A percentile compares a stretch with the other conserved stretches of the same genome.
Evolutionary conservation across 2,329 filamentous ascomycete species (phyloP).

Genomic region (Colletotrichum aenigma): DNA sequence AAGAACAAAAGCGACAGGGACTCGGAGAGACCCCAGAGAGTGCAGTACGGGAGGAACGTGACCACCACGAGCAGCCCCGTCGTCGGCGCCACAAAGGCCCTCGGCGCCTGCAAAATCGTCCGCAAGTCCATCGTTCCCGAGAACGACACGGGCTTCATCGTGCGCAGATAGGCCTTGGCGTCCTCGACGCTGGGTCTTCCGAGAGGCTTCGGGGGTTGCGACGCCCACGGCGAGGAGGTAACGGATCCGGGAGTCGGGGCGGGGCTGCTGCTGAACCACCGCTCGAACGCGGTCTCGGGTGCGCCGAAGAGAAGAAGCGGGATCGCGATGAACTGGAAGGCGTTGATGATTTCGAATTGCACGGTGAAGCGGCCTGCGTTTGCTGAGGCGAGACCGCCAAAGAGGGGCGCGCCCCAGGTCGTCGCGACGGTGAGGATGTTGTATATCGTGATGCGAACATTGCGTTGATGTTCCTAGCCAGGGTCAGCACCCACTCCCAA

Average conservation of each 20-base stretch:
- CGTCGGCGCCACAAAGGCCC: conserved; percentile 54
- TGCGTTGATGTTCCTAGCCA: conserved; percentile 56
- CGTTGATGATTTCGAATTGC: conserved; percentile 56
- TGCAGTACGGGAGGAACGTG: conserved; percentile 47
- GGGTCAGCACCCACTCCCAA: conserved; percentile 23
- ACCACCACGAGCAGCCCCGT: conserved; percentile 49
- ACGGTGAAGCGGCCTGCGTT: conserved; percentile 43
- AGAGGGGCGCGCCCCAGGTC: conserved; percentile 58
- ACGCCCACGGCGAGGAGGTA: neutral
- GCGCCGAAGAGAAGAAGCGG: conserved; percentile 51
- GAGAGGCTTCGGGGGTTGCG: conserved; percentile 6
- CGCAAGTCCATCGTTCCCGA: conserved; percentile 29
- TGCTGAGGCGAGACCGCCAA: conserved; percentile 54
- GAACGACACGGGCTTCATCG: conserved; percentile 44
- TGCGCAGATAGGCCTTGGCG: conserved; percentile 39
- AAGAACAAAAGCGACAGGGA: conserved; percentile 53
- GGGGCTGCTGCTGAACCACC: conserved; percentile 30
- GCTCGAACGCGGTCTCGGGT: conserved; percentile 59
- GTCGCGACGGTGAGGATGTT: conserved; percentile 47
- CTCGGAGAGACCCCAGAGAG: conserved; percentile 51
- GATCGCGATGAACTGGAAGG: conserved; percentile 51
- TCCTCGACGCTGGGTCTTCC: conserved; percentile 34
- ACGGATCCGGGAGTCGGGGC: conserved; percentile 19
- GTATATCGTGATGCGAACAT: conserved; percentile 47
- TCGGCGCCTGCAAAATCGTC: conserved; percentile 47